Evolutionary conservation across 345 rosid genomes (phyloP), one percentile per base, ranked within the genome.

Genomic region (Populus simonii): DNA sequence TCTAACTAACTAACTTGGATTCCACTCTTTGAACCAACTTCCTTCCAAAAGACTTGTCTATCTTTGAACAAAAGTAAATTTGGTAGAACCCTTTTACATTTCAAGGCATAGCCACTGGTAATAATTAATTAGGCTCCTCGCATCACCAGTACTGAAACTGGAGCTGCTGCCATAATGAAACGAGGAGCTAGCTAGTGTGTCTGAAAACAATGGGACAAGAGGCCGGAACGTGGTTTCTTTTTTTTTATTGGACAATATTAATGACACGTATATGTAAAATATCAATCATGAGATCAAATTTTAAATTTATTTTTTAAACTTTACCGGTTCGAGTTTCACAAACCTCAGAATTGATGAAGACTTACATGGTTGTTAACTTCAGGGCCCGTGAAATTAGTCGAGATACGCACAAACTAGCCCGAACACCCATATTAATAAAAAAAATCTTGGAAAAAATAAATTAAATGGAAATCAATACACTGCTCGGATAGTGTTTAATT

Each of bases 1-100:
- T 38, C 47, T 49, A 66, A 31, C 61, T 49, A 66, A 31, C 61
- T 86, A 70, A 76, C 92, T 89, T 89, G 79, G 80, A 72, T 79
- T 84, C 83, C 79, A 89, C 92, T 84, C 89, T 73, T 80, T 66
- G 88, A 80, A 87, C 84, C 82, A 27, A 33, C 82, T 83, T 84
- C 77, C 89, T 81, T 86, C 57, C 69, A 47, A 77, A 74, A 73
- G 68, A 83, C 82, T 83, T 74, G 74, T 72, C 76, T 25, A n/a
- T 49, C 33, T 75, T 80, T 63, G 66, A 17, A 8, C 77, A 81
- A 76, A 73, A 36, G 17, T 45, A 4, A 68, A 29, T 45, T 78
- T 72, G 73, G 78, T 57, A 68, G 70, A 73, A 66, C 38, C 76
- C 70, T 66, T 71, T 61, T 61, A 61, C 12, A 33, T 71, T 25